Evolutionary conservation across 306 rosid genomes (phyloP).

Genomic region (Ceratonia siliqua): DNA sequence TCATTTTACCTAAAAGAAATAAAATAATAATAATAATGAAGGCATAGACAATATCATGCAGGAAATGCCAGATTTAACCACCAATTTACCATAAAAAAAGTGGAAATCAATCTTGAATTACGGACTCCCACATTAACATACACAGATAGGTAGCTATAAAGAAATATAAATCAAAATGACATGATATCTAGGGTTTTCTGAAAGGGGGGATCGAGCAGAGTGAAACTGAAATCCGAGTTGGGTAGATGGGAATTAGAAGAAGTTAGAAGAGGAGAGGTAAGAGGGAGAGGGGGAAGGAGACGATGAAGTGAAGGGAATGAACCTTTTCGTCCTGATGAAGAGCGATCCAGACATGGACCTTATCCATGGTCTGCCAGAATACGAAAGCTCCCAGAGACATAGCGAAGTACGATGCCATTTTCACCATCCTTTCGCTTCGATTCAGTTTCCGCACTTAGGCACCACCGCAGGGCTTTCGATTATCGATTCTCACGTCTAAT

Average conservation of each 20-base stretch:
- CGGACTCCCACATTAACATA: not conserved
- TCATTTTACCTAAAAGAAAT: too few species aligned
- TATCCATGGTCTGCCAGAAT: constrained; percentile 95
- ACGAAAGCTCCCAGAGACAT: constrained; percentile 92
- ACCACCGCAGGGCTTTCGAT: not conserved
- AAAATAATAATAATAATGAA: too few species aligned
- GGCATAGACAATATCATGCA: not conserved
- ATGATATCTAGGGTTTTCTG: constrained; percentile 14
- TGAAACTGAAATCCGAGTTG: not conserved
- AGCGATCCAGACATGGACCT: constrained; percentile 96
- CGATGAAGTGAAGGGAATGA: not conserved
- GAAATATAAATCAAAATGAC: not conserved
- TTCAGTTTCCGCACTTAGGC: not conserved
- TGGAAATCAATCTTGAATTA: not conserved
- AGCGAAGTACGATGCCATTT: constrained; percentile 72
- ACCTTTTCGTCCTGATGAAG: constrained; percentile 98
- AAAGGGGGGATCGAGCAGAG: not conserved
- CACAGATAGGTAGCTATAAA: too few species aligned
- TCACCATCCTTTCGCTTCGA: constrained; percentile 66
- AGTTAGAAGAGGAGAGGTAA: not conserved
- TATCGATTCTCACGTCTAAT: not conserved
- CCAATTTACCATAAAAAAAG: not conserved
- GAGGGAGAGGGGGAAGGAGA: not conserved
- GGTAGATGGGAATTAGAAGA: not conserved
- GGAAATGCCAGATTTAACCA: not conserved